Conservation (phyloP, 441 rosid species). For the Mallotus japonicus region DNA sequence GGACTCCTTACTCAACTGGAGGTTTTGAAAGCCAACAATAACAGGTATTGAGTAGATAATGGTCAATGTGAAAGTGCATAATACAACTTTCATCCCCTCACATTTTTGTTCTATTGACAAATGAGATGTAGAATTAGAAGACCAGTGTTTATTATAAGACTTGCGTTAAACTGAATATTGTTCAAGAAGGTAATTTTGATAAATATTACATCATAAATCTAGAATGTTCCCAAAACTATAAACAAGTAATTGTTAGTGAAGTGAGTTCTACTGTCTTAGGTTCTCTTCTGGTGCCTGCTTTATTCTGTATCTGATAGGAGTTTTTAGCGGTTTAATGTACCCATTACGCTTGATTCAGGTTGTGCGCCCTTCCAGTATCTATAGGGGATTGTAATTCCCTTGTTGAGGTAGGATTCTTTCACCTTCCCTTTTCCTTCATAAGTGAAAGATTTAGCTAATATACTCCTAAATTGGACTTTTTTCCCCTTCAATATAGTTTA, state of each 20-base stretch:
- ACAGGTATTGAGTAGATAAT: conserved; percentile 46
- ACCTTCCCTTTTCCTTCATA: neutral
- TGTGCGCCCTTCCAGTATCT: conserved; percentile 44
- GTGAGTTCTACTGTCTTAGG: neutral
- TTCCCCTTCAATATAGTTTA: neutral
- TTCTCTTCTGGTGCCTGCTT: neutral
- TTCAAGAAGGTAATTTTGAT: neutral
- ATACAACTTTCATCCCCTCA: neutral
- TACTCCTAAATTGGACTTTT: neutral
- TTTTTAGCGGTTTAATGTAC: conserved; percentile 1
- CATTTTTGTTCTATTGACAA: neutral
- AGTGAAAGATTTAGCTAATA: neutral
- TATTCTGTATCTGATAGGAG: neutral
- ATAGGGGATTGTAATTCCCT: conserved; percentile 63
- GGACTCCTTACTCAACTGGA: conserved; percentile 70
- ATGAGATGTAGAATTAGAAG: neutral
- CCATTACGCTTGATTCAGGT: conserved; percentile 42
- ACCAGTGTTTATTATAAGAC: neutral
- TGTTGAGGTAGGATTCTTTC: conserved; percentile 48
- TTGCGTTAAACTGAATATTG: neutral
- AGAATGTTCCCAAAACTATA: neutral
- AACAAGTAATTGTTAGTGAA: neutral
- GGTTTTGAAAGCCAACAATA: conserved; percentile 68
- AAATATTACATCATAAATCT: neutral
- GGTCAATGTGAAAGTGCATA: neutral